Evolutionary conservation across 2,329 filamentous ascomycete genomes (phyloP).

Genomic region (Colletotrichum endophyticum): DNA sequence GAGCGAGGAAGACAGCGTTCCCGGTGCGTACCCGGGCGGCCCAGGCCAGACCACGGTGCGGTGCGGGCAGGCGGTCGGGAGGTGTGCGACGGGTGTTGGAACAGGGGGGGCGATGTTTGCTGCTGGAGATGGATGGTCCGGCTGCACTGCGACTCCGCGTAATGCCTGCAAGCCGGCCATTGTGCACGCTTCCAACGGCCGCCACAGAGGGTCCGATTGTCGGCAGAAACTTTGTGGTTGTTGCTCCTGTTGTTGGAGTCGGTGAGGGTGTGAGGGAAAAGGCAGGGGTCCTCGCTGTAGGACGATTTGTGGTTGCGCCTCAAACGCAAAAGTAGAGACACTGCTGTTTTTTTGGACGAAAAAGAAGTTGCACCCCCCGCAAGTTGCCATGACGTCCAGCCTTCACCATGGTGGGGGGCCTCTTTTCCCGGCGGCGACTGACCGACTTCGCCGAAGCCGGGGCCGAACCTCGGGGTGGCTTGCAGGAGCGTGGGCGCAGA

Average conservation of each 20-base stretch:
- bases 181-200: background rate
- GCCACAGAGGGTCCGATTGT: slow-evolving; percentile 8
- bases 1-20: background rate
- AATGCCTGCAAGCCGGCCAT: background rate
- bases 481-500: background rate
- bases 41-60: background rate
- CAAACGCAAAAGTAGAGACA: background rate
- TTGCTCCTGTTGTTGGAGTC: background rate
- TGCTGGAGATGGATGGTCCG: background rate
- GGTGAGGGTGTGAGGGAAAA: slow-evolving; percentile 8
- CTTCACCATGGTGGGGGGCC: background rate
- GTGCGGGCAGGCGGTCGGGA: background rate
- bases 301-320: background rate
- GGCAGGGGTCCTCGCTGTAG: slow-evolving; percentile 14
- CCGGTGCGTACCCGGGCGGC: background rate
- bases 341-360: background rate
- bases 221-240: background rate
- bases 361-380: background rate
- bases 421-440: slow-evolving; percentile 7
- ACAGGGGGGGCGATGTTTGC: background rate
- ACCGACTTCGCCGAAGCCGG: slow-evolving; percentile 19
- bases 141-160: background rate
- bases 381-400: slow-evolving; percentile 14
- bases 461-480: slow-evolving; percentile 13
- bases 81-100: background rate